Conservation (phyloP, 129 eudicot genomes). For the Pittosporum tobira region DNA sequence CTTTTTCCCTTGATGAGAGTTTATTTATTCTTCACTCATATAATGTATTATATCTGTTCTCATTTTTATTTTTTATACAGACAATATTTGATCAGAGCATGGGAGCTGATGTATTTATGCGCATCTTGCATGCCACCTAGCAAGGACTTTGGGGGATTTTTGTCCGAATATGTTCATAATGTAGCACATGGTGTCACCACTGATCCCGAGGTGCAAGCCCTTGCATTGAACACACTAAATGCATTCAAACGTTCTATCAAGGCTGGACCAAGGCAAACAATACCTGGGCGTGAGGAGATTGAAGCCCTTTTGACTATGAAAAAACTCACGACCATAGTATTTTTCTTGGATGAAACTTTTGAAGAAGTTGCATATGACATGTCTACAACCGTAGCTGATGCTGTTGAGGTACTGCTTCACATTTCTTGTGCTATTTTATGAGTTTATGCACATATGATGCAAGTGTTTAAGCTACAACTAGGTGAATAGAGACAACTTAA, state of each 20-base stretch:
- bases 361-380: slow-evolving; percentile 92
- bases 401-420: slow-evolving; percentile 70
- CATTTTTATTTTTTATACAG: slow-evolving; percentile 27
- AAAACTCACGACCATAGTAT: slow-evolving; percentile 92
- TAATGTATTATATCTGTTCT: neutral
- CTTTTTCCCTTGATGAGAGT: no score
- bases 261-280: slow-evolving; percentile 91
- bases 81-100: slow-evolving; percentile 72
- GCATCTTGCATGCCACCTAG: slow-evolving; percentile 99
- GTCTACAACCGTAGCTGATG: slow-evolving; percentile 96
- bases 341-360: slow-evolving; percentile 96
- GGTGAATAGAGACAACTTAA: no score
- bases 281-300: slow-evolving; percentile 95
- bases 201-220: slow-evolving; percentile 69
- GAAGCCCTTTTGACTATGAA: slow-evolving; percentile 80
- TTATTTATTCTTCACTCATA: no score
- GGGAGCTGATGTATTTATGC: slow-evolving; percentile 97
- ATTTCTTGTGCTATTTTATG: neutral
- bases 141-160: slow-evolving; percentile 86
- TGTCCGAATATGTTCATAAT: slow-evolving; percentile 77
- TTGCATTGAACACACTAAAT: slow-evolving; percentile 77
- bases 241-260: slow-evolving; percentile 82
- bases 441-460: neutral
- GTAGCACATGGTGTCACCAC: slow-evolving; percentile 58
- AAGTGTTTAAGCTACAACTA: neutral